Percentiles rank a stretch among this genome's conserved stretches.
phyloP scores from a whole-genome alignment of 148 eudicot species.

The Mesembryanthemum crystallinum region DNA sequence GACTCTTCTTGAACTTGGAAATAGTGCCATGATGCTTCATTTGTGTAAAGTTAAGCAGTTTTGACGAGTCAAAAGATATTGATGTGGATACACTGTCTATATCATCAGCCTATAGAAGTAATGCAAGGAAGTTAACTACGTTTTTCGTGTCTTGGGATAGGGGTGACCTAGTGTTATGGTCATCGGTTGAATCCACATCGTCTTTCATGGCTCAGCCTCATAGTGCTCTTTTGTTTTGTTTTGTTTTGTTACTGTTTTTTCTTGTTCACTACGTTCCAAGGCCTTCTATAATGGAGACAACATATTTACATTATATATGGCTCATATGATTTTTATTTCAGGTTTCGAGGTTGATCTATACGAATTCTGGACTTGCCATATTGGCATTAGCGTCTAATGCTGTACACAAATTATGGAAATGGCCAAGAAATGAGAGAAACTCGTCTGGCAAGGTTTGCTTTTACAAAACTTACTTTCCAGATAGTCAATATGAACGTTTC shows the following conservation, averaged over 20 bases:
- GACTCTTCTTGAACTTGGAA: background rate
- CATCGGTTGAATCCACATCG: background rate
- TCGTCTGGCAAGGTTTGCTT: constrained; percentile 54
- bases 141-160: background rate
- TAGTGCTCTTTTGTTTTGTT: too few species aligned
- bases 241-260: too few species aligned
- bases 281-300: background rate
- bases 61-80: background rate
- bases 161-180: background rate
- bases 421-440: constrained; percentile 72
- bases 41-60: too few species aligned
- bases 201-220: background rate
- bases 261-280: background rate
- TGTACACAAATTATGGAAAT: constrained; percentile 84
- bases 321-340: constrained; percentile 26
- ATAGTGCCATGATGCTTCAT: background rate
- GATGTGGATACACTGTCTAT: background rate
- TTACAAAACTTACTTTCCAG: background rate
- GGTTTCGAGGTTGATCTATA: constrained; percentile 81
- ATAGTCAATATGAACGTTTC: background rate
- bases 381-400: constrained; percentile 77
- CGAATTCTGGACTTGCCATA: constrained; percentile 76
- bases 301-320: background rate
- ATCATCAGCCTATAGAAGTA: background rate
- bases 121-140: background rate